Base-by-base conservation (phyloP, 148 eudicot genomes). In the Rhododendron vialii region DNA sequence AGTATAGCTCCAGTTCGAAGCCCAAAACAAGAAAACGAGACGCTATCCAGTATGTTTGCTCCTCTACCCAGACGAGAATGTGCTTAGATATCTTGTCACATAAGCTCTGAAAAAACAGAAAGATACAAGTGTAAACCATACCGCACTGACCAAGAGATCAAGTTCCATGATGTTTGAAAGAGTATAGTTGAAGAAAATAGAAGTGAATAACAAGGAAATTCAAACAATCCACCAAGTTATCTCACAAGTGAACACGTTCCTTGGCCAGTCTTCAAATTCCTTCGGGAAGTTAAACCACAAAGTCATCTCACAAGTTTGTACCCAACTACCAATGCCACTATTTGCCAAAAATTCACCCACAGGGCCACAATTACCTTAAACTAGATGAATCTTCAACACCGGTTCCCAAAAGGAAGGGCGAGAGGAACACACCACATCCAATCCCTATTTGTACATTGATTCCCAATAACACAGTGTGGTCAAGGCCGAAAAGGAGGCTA, bases 41-140 rank as follows among this genome's bases (percentile, higher is more conserved):
- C 84, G 98, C 98, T 77, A 97, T 93, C 99, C 98, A 97, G 87
- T 95, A 95, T 84, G 98, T 95, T 88, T 92, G 96, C 93, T 97
- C 98, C 91, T 97, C 99, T 83, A 95, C 96, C 99, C 98, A 97
- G 76, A 88, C 86, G 83, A 95, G 96, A 83, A 95, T 90, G 89
- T 95, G 94, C 78, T 92, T 93, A 38, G 91, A 92, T 85, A 95
- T 87, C 88, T 91, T 95, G 69, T 88, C 59, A 81, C 86, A 78
- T 81, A 86, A 81, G 85, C 91, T 92, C 98, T 97, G 93, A 89
- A 88, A 77, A 87, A 76, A 85, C 84, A 53, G 80, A 69, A 24
- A 55, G 69, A 83, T 55, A 43, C 11, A 87, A 43, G 22, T 41
- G 75, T 18, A 22, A 38, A 45, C 17, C 15, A 82, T 4, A 82